phyloP scores from a whole-genome alignment of 495 filamentous ascomycete species.

The Ascodesmis nigricans region DNA sequence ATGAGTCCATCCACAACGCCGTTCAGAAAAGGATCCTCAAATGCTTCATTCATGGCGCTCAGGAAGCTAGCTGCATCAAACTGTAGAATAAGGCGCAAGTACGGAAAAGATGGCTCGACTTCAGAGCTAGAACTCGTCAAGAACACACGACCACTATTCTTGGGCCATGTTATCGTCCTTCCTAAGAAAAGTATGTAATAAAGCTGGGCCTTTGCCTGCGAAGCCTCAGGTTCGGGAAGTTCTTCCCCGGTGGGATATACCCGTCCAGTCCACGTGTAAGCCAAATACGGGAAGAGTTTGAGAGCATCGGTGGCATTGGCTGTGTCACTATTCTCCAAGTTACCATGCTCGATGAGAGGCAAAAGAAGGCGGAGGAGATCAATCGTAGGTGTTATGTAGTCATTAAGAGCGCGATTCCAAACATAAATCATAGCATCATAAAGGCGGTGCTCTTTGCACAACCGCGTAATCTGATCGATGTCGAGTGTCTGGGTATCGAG shows the following conservation, averaged over 20 bases:
- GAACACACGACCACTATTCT: conserved; percentile 30
- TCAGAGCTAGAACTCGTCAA: conserved; percentile 29
- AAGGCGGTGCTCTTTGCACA: conserved; percentile 75
- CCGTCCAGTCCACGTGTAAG: conserved; percentile 75
- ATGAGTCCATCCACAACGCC: conserved; percentile 29
- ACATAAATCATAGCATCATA: conserved; percentile 95
- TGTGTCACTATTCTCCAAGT: conserved; percentile 28
- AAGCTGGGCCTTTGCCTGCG: conserved; percentile 57
- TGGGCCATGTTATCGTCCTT: conserved; percentile 43
- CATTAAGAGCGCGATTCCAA: conserved; percentile 73
- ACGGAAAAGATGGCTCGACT: conserved; percentile 50
- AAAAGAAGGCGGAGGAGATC: conserved; percentile 58
- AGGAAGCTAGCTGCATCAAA: conserved; percentile 83
- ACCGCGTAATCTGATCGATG: conserved; percentile 70
- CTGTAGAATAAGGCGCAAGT: conserved; percentile 59
- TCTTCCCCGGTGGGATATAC: conserved; percentile 67
- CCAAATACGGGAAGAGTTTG: conserved; percentile 89
- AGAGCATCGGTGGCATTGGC: conserved; percentile 42
- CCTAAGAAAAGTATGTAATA: conserved; percentile 89
- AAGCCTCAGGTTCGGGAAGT: conserved; percentile 44
- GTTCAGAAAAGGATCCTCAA: conserved; percentile 86
- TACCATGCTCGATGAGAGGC: conserved; percentile 32
- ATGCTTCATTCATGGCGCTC: conserved; percentile 90
- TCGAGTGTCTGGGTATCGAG: conserved; percentile 81
- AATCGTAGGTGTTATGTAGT: conserved; percentile 76